Base-by-base conservation (phyloP, 2,329 filamentous ascomycete species). In the Lecanicillium sp. region DNA sequence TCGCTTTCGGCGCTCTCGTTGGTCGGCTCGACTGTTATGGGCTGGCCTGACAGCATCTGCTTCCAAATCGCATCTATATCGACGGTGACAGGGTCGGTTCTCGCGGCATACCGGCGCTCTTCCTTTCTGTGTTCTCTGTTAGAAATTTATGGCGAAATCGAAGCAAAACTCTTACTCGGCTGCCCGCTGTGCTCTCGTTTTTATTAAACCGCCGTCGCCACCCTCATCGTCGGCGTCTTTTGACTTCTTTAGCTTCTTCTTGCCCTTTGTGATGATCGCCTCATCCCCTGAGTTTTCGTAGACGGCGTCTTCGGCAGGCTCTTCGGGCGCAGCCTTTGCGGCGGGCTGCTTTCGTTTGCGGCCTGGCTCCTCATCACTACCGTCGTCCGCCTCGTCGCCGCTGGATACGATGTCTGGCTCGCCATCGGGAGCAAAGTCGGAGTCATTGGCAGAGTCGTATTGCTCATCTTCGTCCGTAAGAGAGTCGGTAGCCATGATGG, bases 271-370 rank as follows among this genome's bases (percentile, higher is more conserved):
- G 55, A 88, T 83, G 47, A 86, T 77, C 1, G 77, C 75, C 58
- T 88, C 84, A 57, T 88, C 84, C n/a, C 84, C 84, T 1, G 84
- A 87, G 54, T 84, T 84, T 51, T 81, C 76, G 51, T 81, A 79
- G 1, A 72, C 79, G 0, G 68, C 69, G 53, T 77, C 73, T 4
- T 71, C 67, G 2, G 35, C 36, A 3, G 55, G 54, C 14, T 55
- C 55, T 11, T 48, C 60, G 32, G 56, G 40, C 11, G 62, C 56
- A 5, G 39, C 38, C 44, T 56, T 5, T 17, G 47, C 20, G 10
- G 12, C 7, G n/a, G 47, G 11, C 38, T 49, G 21, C 38, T 50
- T 38, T 50, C 35, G n/a, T 43, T 55, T 27, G 51, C 55, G 45
- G 55, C 57, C 45, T 62, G 62, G 26, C 50, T 56, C 54, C 15